Base-by-base conservation (phyloP, 2,329 filamentous ascomycete genomes). In the Capronia americana region DNA sequence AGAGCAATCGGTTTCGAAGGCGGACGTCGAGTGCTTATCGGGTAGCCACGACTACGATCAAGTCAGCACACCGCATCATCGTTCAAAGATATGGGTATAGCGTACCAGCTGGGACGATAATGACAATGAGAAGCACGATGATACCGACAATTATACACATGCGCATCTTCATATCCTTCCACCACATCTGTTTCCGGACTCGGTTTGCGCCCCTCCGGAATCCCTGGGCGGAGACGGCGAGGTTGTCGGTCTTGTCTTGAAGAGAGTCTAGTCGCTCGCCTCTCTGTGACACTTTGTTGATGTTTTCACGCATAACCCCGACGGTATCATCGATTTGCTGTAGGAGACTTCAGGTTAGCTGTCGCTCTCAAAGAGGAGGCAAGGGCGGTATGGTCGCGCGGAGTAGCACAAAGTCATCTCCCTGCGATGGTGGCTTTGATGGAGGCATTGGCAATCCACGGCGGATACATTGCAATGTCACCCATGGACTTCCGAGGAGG, bases 131-230 rank as follows among this genome's bases (percentile, higher is more conserved):
- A 74, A 99, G 85, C 73, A 98, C 87, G 79, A 98, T 90, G 80
- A 99, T 91, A 76, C 93, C 95, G 66, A 89, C 85, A 77, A 96
- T 91, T 70, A 99, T 85, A 83, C 94, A 98, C 85, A 97, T 95
- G 80, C 95, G 90, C 95, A 99, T 99, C 88, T 98, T 98, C 92
- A 97, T 96, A 78, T 98, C 94, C 87, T 98, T 98, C 94, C 93
- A 98, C 94, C 94, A 98, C 94, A 98, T 98, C 81, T 96, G 90
- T 85, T 93, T 94, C 80, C 95, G 89, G 74, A 99, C 94, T 75
- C 92, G 86, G 85, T 98, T 99, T 81, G 96, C 95, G 71, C 95
- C 94, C 73, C 93, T 90, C 76, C 93, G 92, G 87, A 99, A 99
- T 70, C 92, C 93, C 80, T 97, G 93, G 66, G 95, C 94, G 41